Evolutionary conservation across 495 filamentous ascomycete species (phyloP).

Genomic region (Daldinia concentrica): DNA sequence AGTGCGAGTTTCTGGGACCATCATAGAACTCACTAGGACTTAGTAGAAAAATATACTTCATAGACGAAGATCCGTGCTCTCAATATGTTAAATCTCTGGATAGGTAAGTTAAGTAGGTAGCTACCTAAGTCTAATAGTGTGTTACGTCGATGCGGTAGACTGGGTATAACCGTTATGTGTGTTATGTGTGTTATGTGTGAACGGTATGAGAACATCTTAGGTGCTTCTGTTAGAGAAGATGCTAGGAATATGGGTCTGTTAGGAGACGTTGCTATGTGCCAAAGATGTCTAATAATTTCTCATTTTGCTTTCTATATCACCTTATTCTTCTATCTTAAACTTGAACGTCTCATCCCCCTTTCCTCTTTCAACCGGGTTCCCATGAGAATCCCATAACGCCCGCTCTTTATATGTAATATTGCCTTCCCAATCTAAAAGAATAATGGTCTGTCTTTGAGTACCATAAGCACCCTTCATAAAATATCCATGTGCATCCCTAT

Average conservation of each 20-base stretch:
- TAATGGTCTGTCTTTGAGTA: conserved; percentile 91
- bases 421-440: conserved; percentile 80
- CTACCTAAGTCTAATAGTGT: too few relatives aligned
- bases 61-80: too few relatives aligned
- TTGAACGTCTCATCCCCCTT: conserved; percentile 70
- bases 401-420: conserved; percentile 84
- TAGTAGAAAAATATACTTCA: too few relatives aligned
- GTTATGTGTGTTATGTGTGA: neutral
- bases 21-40: too few relatives aligned
- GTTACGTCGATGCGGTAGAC: neutral
- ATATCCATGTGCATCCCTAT: conserved; percentile 43
- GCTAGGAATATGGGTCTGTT: neutral
- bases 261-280: neutral
- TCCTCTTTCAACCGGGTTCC: conserved; percentile 65
- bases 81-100: too few relatives aligned
- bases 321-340: conserved; percentile 68
- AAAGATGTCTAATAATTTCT: neutral
- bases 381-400: conserved; percentile 77
- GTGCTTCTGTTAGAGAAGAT: neutral
- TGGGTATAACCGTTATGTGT: too few relatives aligned
- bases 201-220: neutral
- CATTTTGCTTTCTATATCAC: conserved; percentile 25
- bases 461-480: conserved; percentile 76
- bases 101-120: too few relatives aligned
- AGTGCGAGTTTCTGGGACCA: too few relatives aligned